Base-by-base conservation (phyloP, 768 basidiomycete genomes). In the Agrocybe pediades region DNA sequence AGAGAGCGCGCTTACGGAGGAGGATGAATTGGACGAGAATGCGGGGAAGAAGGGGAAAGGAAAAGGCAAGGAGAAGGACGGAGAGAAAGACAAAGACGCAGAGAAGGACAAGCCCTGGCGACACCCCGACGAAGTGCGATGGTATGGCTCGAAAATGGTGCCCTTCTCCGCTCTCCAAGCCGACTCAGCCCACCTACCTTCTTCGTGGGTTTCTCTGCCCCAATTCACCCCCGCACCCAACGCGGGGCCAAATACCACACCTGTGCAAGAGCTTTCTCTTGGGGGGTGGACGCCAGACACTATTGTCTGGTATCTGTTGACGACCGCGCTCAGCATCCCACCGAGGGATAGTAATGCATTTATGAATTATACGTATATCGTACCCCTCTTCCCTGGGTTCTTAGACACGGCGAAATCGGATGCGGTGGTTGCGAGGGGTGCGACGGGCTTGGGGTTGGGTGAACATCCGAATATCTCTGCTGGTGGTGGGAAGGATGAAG, bases 61-160 rank as follows among this genome's bases (percentile, higher is more conserved):
- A 13, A 3, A n/a, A 6, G n/a, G 11, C 13, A 3, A 36, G n/a
- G 33, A 36, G 33, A n/a, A 36, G 11, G 33, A 13, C 5, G 33
- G n/a, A 13, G 33, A 36, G 33, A n/a, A 36, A 36, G 13, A 36
- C 11, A n/a, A 36, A 13, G 33, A 36, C 13, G 33, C 13, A 36
- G 33, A 36, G 6, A n/a, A 36, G 11, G 33, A 36, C 33, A 46
- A 43, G 17, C 70, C 71, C 1, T 76, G 75, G 75, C 62, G 65
- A 19, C 75, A 77, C 59, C 74, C 75, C 16, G 68, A 65, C 39
- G 77, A 78, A 63, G 69, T 78, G 8, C 59, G 63, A 9, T 75
- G 71, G 59, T 67, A 73, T 40, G 60, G 67, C 23, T 59, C 67
- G n/a, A 36, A 36, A 36, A 36, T 36, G 33, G 33, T 36, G 4